Evolutionary conservation across 306 rosid species (phyloP), one percentile per base, ranked within the genome.

Genomic region (Pachyrhizus erosus): DNA sequence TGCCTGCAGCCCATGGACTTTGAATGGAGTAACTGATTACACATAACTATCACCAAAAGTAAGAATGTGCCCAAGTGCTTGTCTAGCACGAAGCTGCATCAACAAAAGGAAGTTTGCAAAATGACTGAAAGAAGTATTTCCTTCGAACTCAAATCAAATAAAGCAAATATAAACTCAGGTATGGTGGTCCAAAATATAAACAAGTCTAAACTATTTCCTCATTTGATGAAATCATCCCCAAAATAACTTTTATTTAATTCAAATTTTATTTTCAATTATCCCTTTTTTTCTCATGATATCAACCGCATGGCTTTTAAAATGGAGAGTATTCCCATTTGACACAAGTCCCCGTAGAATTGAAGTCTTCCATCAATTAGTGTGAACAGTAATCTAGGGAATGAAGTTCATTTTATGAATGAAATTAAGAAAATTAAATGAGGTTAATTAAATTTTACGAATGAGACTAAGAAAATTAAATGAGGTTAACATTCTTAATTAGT

Each of bases 11-110:
- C 57, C 51, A 4, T 43, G 87, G 54, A 31, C 17, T 15, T 20
- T 8, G 58, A 81, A 48, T 40, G 57, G 66, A 75, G 80, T 31
- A 49, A 29, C 29, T 77, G 34, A 72, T 81, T 78, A 57, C 69
- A 83, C 37, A 82, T 74, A 87, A 82, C 89, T 75, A 72, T 85
- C 94, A 84, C 89, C 86, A 43, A 84, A 82, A 83, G 90, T 76
- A 74, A 58, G 65, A 83, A 90, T 76, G 54, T 93, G 98, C 64
- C 84, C 89, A 12, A 91, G 82, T 54, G 91, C 93, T 20, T 87
- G 80, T 84, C 84, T 89, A 73, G 89, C 97, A 42, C 94, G 98
- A 82, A 89, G 90, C 98, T 93, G 91, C 66, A 80, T 84, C 66
- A 82, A 66, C 34, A 77, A 64, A 73, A 83, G 21, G 64, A 73